phyloP scores from a whole-genome alignment of 1,284 basidiomycete species.

The Cryptococcus floricola region DNA sequence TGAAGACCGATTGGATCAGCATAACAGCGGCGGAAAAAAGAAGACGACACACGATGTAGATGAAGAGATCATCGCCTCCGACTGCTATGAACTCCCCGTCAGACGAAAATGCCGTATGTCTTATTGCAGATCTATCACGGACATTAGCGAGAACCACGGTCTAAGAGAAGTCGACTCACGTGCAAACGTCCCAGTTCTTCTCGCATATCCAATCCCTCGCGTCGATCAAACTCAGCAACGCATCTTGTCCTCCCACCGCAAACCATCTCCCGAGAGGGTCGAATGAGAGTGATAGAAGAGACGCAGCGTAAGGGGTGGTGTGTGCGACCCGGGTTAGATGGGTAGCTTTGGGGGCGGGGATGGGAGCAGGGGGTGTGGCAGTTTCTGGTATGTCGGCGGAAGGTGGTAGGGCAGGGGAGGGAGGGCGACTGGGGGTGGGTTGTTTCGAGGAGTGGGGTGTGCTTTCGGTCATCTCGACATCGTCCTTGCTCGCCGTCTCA shows the following conservation, averaged over 20 bases:
- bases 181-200: slow-evolving; percentile 35
- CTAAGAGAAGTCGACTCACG: slow-evolving; percentile 17
- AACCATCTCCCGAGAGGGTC: slow-evolving; percentile 34
- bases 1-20: neutral
- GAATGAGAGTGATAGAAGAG: slow-evolving; percentile 29
- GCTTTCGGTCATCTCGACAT: slow-evolving; percentile 54
- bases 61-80: slow-evolving; percentile 35
- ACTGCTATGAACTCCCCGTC: slow-evolving; percentile 43
- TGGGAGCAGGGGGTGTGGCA: slow-evolving; percentile 1
- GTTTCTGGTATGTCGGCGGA: too few relatives aligned
- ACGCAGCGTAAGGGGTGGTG: slow-evolving; percentile 21
- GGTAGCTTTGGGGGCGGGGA: slow-evolving; percentile 11
- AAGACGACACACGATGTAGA: slow-evolving; percentile 26
- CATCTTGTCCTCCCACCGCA: slow-evolving; percentile 41
- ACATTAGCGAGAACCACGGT: neutral
- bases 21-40: neutral
- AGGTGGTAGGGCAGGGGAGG: neutral
- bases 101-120: slow-evolving; percentile 34
- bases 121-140: slow-evolving; percentile 26
- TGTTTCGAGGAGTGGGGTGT: neutral
- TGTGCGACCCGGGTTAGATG: slow-evolving; percentile 30
- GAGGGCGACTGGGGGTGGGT: neutral
- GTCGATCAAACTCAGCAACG: slow-evolving; percentile 33
- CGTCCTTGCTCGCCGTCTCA: neutral
- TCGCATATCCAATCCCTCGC: slow-evolving; percentile 36